Evolutionary conservation across 1,139 yeast species (phyloP), one percentile per base, ranked within the genome.

Genomic region (Blastobotrys niveus): DNA sequence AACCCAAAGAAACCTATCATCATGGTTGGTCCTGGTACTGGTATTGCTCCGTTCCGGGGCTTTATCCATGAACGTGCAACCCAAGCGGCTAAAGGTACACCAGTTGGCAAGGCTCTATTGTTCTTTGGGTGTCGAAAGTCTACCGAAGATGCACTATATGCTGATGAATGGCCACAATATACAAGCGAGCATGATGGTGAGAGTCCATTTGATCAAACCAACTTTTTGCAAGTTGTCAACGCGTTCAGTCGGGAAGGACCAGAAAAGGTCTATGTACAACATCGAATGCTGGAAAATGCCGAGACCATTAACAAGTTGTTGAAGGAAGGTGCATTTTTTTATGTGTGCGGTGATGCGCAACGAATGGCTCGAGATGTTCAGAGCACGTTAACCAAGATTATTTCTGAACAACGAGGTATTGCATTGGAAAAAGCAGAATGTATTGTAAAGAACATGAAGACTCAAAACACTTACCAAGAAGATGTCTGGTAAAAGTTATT

Each of bases 301-400:
- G 58, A 64, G 34, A 69, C 71, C 42, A 71, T 89, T 44, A 75
- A 77, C 57, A 67, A 74, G 43, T 68, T 89, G 51, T 66, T 91
- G 46, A 70, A 74, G 48, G 67, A 74, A 30, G 96, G 96, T 45
- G 96, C 95, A 0, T 83, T 80, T 62, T 75, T 91, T 53, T 91
- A 91, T 63, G 95, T 91, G 25, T 91, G 98, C 73, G 98, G 98
- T 60, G 97, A 91, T 70, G 97, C 98, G 26, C 78, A 84, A 40
- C 79, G 77, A 57, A 91, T 91, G 98, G 96, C 98, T 2, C 82
- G 94, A 66, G 96, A 88, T 61, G 98, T 91, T n/a, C 91, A 85
- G 59, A 67, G 72, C 39, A 73, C 94, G 2, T 72, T 91, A 50
- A 73, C 74, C 20, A 72, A 74, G 52, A 80, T 91, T 48, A 65